Base-by-base conservation (phyloP, 192 early-diverging fungal species). In the Oehlia diaphana region DNA sequence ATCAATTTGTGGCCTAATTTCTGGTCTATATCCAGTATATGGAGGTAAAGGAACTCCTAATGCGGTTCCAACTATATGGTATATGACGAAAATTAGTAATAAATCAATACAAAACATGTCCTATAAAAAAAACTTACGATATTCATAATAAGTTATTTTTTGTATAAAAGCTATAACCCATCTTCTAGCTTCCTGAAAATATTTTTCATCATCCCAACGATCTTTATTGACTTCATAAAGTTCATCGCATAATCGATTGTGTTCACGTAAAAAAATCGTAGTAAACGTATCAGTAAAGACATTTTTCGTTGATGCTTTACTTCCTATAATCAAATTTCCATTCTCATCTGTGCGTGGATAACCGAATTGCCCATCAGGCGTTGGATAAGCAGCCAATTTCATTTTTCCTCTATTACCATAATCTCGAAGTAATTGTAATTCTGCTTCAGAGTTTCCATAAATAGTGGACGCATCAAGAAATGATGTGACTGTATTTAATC, bases 161-260 rank as follows among this genome's bases (percentile, higher is more conserved):
- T 72, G 71, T 12, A 50, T 50, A 39, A 4, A 44, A 2, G 71
- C 71, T 21, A 50, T 72, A 16, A 50, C 49, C 71, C 39, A 72
- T 72, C 39, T 72, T 50, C 71, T 21, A 4, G 71, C 71, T 49
- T 39, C 71, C 37, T 72, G 71, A 44, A 47, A 72, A 33, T 72
- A 72, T 28, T 23, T 14, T 12, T 72, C 71, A 50, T 72, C 71
- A 16, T 44, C 28, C 71, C 71, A 72, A 31, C 10, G 4, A 26
- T 33, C 23, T 0, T 9, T 7, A 50, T 72, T 5, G 5, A 33
- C 23, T 4, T 4, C 44, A 10, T 0, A 50, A 12, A 47, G 31
- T 14, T 72, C 42, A 49, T 50, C 44, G 33, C 71, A 72, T 50
- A n/a, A 14, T 50, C 71, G 35, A 50, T 72, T 72, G 23, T 72